Base-by-base conservation (phyloP, 1,139 yeast species). In the Taiozyma sp. region DNA sequence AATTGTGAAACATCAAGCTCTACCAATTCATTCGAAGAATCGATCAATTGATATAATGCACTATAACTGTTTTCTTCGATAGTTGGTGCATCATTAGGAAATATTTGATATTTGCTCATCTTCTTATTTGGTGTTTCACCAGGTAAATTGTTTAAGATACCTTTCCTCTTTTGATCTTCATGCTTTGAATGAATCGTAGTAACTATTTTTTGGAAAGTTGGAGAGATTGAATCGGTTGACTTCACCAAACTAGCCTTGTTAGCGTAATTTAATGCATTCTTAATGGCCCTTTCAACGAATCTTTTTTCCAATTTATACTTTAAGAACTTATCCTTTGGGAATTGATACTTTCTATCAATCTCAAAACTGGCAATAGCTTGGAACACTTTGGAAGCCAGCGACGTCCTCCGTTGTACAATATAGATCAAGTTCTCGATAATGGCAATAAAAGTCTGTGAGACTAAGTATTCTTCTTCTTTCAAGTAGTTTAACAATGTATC, bases 1-100 rank as follows among this genome's bases (percentile, higher is more conserved):
- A 91, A 71, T 9, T 79, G 71, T 8, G 88, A 76, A 47, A 89
- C 79, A 65, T 90, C 93, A 62, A 88, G 85, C 47, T 76, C 73
- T 29, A 81, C 78, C 46, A 83, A 67, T 46, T 84, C 81, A 64
- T 85, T 83, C 35, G 69, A 66, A 3, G 83, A 72, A 48, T 81
- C 85, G 53, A 85, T 83, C 52, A 91, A 73, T 43, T 83, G 79
- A 64, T 81, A 91, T 24, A 76, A 59, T 1, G 75, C 62, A 37
- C 71, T 67, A 52, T 71, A 74, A 13, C 71, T 65, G 50, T 67
- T 67, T 51, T 67, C 69, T 40, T 67, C 64, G 1, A 76, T 69
- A 3, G 70, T 61, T 16, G 68, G 37, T 3, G 55, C 49, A 34
- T 55, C 57, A 26, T 56, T 50, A 13, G 57, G 56, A 21, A 57